A percentile compares a stretch with the other conserved stretches of the same genome.
Evolutionary conservation across 441 rosid species (phyloP).

Genomic region (Euphorbia schlechtendalii): DNA sequence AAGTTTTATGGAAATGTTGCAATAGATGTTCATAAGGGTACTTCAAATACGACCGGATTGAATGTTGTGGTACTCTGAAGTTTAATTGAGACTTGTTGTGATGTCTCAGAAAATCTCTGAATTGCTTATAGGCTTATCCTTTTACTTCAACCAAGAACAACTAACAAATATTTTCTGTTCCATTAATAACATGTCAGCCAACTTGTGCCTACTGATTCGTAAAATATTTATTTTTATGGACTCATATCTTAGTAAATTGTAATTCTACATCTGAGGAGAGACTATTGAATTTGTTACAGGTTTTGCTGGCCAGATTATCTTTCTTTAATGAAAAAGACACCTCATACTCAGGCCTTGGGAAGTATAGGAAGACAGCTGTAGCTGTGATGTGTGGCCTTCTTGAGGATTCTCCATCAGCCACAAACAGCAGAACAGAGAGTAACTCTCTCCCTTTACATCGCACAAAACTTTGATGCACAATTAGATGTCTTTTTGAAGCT

Average conservation of each 20-base stretch:
- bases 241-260: background rate
- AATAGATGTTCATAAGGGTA: no score
- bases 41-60: no score
- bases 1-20: no score
- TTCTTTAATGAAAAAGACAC: constrained; percentile 58
- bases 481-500: background rate
- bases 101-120: no score
- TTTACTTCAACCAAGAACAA: no score
- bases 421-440: constrained; percentile 74
- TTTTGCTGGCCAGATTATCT: constrained; percentile 66
- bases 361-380: constrained; percentile 75
- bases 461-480: background rate
- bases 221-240: background rate
- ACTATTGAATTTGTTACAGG: constrained; percentile 40
- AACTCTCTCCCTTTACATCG: constrained; percentile 20
- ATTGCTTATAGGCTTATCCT: no score
- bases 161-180: no score
- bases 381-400: constrained; percentile 88
- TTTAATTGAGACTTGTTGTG: no score
- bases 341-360: constrained; percentile 53
- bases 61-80: no score
- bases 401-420: constrained; percentile 87
- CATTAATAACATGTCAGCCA: no score
- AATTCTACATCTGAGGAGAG: constrained; percentile 5
- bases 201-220: no score